Conservation (phyloP, 495 filamentous ascomycete species). For the Tetracladium setigerum region DNA sequence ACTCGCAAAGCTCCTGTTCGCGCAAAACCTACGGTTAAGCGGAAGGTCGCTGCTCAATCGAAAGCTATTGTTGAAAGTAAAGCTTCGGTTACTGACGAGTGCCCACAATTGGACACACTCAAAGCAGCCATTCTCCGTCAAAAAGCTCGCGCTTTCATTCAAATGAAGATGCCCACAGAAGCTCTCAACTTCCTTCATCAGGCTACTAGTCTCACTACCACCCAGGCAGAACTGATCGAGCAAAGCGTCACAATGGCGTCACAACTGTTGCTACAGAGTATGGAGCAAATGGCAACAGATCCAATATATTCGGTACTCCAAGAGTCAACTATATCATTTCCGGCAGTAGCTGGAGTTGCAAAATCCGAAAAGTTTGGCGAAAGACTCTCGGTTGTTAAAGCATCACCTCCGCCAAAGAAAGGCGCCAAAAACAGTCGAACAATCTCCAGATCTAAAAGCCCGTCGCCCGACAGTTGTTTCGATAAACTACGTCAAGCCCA, state of each 20-base stretch:
- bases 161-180: constrained; percentile 44
- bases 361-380: constrained; percentile 15
- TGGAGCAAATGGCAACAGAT: constrained; percentile 65
- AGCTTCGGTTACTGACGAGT: constrained; percentile 35
- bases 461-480: constrained; percentile 34
- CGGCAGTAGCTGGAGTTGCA: constrained; percentile 42
- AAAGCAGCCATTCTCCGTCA: constrained; percentile 55
- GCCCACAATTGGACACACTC: constrained; percentile 46
- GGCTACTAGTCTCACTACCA: constrained; percentile 33
- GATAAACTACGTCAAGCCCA: constrained; percentile 54
- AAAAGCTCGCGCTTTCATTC: constrained; percentile 50
- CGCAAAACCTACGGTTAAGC: constrained; percentile 14
- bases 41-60: background rate
- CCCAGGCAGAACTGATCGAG: constrained; percentile 32
- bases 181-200: constrained; percentile 44
- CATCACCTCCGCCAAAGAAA: constrained; percentile 11
- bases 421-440: background rate
- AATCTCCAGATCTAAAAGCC: constrained; percentile 7
- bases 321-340: constrained; percentile 84
- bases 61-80: constrained; percentile 22
- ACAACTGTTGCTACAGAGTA: constrained; percentile 48
- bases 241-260: constrained; percentile 51
- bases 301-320: constrained; percentile 82
- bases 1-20: constrained; percentile 19
- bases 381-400: constrained; percentile 3